These are phyloP conservation scores for Linanthus parryae DNA, from an alignment of 148 eudicot species.

Conservation along the genomic window DNA sequence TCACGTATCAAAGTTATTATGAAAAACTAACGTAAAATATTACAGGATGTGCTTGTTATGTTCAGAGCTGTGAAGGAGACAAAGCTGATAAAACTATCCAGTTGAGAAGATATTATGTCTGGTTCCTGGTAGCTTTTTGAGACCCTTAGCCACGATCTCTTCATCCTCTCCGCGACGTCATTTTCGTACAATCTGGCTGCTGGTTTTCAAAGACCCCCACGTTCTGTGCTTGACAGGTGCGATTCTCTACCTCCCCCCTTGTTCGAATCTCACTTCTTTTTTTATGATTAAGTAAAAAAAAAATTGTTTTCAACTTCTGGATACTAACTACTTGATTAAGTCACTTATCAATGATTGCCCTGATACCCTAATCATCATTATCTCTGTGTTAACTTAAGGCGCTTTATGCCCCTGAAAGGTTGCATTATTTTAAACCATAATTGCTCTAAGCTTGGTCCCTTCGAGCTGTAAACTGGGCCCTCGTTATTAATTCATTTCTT, in stretches of 20 bases:
- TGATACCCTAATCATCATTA: background rate
- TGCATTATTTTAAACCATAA: conserved; percentile 10
- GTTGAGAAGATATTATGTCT: conserved; percentile 16
- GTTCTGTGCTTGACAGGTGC: conserved; percentile 26
- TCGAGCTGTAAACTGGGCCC: conserved; percentile 12
- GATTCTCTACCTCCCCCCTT: conserved; percentile 14
- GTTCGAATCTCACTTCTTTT: conserved; percentile 7
- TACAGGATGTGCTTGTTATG: background rate
- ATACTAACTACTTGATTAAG: too few relatives aligned
- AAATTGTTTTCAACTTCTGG: too few relatives aligned
- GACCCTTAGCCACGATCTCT: background rate
- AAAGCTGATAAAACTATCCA: too few relatives aligned
- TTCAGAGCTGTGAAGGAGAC: conserved; percentile 8
- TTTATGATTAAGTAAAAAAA: too few relatives aligned
- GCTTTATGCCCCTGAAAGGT: conserved; percentile 10
- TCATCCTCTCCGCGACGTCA: too few relatives aligned
- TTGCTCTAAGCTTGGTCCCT: conserved; percentile 12
- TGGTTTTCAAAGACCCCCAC: conserved; percentile 8
- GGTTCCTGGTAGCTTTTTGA: conserved; percentile 10
- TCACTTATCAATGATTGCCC: conserved; percentile 15
- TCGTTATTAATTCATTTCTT: background rate
- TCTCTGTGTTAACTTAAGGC: too few relatives aligned
- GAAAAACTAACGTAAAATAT: background rate
- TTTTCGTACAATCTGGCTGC: background rate
- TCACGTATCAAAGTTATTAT: too few relatives aligned